phyloP scores from a whole-genome alignment of 2,329 filamentous ascomycete genomes.

The Microcyclosporella mali region DNA sequence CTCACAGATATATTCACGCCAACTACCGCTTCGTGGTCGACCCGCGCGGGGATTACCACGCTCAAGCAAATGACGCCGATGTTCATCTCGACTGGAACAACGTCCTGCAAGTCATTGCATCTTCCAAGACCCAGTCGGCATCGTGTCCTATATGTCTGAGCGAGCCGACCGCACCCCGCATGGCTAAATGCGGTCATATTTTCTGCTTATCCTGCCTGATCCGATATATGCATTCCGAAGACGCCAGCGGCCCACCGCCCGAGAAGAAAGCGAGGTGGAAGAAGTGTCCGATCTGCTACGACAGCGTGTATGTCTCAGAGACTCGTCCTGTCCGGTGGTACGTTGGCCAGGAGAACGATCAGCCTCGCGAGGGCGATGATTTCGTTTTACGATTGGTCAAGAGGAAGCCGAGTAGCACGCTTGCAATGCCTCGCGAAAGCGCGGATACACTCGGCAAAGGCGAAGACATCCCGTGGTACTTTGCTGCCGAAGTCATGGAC shows the following conservation, averaged over 20 bases:
- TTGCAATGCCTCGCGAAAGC: conserved; percentile 80
- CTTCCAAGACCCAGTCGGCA: conserved; percentile 76
- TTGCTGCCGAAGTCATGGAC: conserved; percentile 86
- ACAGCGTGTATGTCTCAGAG: conserved; percentile 86
- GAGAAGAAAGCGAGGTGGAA: conserved; percentile 76
- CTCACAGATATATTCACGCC: conserved; percentile 71
- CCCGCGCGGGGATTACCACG: conserved; percentile 69
- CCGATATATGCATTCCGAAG: conserved; percentile 85
- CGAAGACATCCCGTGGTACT: conserved; percentile 88
- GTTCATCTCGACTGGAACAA: conserved; percentile 84
- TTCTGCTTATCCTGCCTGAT: conserved; percentile 92
- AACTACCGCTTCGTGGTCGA: conserved; percentile 97
- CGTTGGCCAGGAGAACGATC: conserved; percentile 73
- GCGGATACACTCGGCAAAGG: conserved; percentile 62
- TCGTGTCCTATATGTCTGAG: conserved; percentile 94
- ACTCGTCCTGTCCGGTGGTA: conserved; percentile 88
- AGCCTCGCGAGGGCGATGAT: conserved; percentile 78
- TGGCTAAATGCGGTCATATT: conserved; percentile 96
- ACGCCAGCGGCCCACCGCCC: conserved; percentile 56
- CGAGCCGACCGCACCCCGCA: conserved; percentile 84
- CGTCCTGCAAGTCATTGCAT: conserved; percentile 86
- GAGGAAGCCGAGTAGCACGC: conserved; percentile 70
- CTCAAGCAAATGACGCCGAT: conserved; percentile 79
- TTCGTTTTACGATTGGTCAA: conserved; percentile 83
- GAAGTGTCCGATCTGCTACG: conserved; percentile 94